Evolutionary conservation across 768 basidiomycete genomes (phyloP), one percentile per base, ranked within the genome.

Genomic region (Royoungia palumana): DNA sequence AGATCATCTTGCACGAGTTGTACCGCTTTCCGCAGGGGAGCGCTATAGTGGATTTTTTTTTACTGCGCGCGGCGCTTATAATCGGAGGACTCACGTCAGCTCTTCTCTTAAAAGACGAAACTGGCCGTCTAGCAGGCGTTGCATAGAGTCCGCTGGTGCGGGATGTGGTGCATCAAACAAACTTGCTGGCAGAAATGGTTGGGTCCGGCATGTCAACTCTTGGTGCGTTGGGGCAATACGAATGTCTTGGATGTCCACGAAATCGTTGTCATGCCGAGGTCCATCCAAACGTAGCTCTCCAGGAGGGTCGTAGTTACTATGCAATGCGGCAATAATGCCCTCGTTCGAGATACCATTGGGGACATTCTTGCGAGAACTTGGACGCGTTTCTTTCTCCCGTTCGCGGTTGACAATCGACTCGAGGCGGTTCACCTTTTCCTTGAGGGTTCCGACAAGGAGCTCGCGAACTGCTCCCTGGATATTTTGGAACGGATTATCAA

Each of bases 71-170:
- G 6, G 4, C 27, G 14, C 19, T 0, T 35, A 34, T 7, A 38
- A 38, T 4, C 2, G 2, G n/a, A 6, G 14, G 7, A 60, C 79
- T 20, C 56, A 85, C 79, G 76, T 84, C 16, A 85, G 66, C 47
- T 90, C 88, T 54, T 89, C 88, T 32, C 88, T 72, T 30, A 90
- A 67, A 0, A 89, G 72, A 28, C 88, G 79, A 63, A 86, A 90
- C 54, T 90, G 86, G 4, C 84, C 77, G 49, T 91, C 89, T 11
- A 89, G 67, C 19, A 83, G 69, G 8, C 81, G 71, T 47, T 85
- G 75, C 78, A 89, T 87, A 20, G 79, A 80, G 14, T 74, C 74
- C 4, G 65, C 53, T 0, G 78, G 78, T 12, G 75, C 73, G 46
- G 76, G 84, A 57, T 87, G 86, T 0, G 85, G 86, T 0, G 83